Conservation (phyloP, 805 yeast species). For the Candida palmyrensis region DNA sequence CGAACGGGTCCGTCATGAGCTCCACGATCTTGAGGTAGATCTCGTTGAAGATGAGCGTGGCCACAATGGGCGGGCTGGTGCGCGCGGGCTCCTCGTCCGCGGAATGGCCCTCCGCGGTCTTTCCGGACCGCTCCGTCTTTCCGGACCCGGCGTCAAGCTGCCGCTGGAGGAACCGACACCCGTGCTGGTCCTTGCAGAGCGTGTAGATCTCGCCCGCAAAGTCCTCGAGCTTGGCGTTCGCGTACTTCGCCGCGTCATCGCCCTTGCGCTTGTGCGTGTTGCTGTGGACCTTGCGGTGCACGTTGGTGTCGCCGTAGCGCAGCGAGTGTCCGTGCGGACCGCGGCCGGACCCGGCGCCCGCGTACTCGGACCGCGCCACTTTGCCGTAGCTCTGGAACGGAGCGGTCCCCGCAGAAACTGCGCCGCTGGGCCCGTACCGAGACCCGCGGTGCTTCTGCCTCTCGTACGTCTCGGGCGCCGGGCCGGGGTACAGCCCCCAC, state of each 20-base stretch:
- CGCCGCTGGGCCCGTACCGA: neutral
- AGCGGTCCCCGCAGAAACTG: neutral
- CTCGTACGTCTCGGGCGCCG: neutral
- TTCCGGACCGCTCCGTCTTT: too few relatives aligned
- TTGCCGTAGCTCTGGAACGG: too few relatives aligned
- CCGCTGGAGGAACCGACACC: conserved; percentile 87
- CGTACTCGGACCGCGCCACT: too few relatives aligned
- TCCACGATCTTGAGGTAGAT: conserved; percentile 74
- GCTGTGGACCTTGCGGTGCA: conserved; percentile 39
- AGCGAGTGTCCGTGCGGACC: too few relatives aligned
- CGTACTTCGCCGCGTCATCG: conserved; percentile 68
- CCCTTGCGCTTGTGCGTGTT: conserved; percentile 31
- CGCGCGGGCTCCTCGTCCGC: too few relatives aligned
- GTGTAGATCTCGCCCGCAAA: conserved; percentile 70
- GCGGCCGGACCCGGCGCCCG: conserved; percentile 4
- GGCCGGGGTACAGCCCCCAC: conserved; percentile 5
- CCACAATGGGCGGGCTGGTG: conserved; percentile 41
- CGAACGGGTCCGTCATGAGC: conserved; percentile 93
- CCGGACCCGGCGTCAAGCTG: conserved; percentile 71
- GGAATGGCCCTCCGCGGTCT: conserved; percentile 5
- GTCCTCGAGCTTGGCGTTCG: conserved; percentile 63
- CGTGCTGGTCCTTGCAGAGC: conserved; percentile 93
- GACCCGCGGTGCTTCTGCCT: neutral
- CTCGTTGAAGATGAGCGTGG: conserved; percentile 75
- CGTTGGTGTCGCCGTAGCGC: too few relatives aligned